phyloP scores from a whole-genome alignment of 306 rosid species.

The Parietaria judaica region DNA sequence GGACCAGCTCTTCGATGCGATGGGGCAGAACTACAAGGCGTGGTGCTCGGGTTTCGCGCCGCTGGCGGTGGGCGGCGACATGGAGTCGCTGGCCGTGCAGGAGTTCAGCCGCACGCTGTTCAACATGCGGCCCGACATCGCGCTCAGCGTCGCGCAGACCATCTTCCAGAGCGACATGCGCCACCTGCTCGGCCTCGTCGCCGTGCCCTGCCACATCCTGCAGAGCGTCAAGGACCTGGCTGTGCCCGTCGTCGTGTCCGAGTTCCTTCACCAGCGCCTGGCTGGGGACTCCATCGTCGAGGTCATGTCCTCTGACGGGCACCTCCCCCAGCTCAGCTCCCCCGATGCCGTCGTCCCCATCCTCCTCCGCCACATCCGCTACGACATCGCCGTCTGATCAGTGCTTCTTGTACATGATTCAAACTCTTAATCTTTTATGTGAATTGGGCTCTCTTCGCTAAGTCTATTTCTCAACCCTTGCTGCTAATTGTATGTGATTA shows the following conservation, averaged over 20 bases:
- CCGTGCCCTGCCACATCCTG: constrained; percentile 65
- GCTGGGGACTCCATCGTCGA: constrained; percentile 63
- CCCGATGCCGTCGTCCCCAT: constrained; percentile 68
- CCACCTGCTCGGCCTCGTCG: constrained; percentile 32
- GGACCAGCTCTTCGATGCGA: constrained; percentile 56
- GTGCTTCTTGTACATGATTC: too few species aligned
- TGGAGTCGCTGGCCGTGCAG: constrained; percentile 80
- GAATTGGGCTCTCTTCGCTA: too few species aligned
- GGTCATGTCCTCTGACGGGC: constrained; percentile 70
- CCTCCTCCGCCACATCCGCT: constrained; percentile 54
- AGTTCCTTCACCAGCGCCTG: constrained; percentile 55
- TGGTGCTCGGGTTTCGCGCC: constrained; percentile 89
- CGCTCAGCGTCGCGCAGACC: constrained; percentile 43
- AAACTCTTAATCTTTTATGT: too few species aligned
- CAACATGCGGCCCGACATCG: constrained; percentile 89
- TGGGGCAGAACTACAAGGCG: constrained; percentile 63
- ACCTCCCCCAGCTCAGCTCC: constrained; percentile 79
- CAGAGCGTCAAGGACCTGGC: constrained; percentile 75
- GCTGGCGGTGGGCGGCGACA: constrained; percentile 69
- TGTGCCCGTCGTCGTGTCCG: constrained; percentile 68
- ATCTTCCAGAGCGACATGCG: constrained; percentile 76
- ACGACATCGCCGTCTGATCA: constrained; percentile 32
- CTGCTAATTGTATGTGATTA: too few species aligned
- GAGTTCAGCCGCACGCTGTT: constrained; percentile 84
- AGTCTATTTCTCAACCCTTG: too few species aligned